Evolutionary conservation across 345 rosid genomes (phyloP).

Genomic region (Mallotus nudiflorus): DNA sequence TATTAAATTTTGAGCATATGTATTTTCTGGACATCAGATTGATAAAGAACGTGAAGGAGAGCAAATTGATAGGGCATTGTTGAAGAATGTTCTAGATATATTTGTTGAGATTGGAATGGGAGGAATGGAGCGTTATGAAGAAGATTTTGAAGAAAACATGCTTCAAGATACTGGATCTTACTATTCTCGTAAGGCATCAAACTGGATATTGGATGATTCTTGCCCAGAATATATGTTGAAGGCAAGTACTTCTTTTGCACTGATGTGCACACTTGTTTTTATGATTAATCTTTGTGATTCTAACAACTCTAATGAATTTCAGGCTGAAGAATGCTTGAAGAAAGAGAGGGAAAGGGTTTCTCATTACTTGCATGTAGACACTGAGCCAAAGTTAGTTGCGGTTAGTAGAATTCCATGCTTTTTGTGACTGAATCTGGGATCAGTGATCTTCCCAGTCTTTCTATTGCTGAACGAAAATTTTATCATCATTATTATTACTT

Average conservation of each 20-base stretch:
- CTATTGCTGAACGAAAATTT: too few relatives aligned
- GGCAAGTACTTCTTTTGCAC: slow-evolving; percentile 38
- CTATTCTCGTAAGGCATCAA: slow-evolving; percentile 86
- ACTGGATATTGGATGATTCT: slow-evolving; percentile 77
- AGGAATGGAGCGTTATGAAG: slow-evolving; percentile 66
- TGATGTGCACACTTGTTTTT: background rate
- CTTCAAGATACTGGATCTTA: slow-evolving; percentile 68
- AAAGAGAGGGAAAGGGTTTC: slow-evolving; percentile 89
- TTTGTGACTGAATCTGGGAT: background rate
- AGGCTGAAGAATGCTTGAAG: slow-evolving; percentile 94
- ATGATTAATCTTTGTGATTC: background rate
- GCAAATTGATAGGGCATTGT: slow-evolving; percentile 70
- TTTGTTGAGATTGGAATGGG: slow-evolving; percentile 91
- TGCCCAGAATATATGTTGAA: slow-evolving; percentile 85
- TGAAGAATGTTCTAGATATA: slow-evolving; percentile 77
- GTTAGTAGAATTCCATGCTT: slow-evolving; percentile 41
- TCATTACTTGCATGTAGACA: slow-evolving; percentile 83
- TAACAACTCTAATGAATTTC: slow-evolving; percentile 21
- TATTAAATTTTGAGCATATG: background rate
- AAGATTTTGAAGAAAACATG: slow-evolving; percentile 74
- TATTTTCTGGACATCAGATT: slow-evolving; percentile 42
- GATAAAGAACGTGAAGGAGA: slow-evolving; percentile 91
- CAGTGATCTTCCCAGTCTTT: background rate
- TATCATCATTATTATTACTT: too few relatives aligned
- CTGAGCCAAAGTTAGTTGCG: slow-evolving; percentile 88